Base-by-base conservation (phyloP, 2,329 filamentous ascomycete genomes). In the Cladosporium halotolerans region DNA sequence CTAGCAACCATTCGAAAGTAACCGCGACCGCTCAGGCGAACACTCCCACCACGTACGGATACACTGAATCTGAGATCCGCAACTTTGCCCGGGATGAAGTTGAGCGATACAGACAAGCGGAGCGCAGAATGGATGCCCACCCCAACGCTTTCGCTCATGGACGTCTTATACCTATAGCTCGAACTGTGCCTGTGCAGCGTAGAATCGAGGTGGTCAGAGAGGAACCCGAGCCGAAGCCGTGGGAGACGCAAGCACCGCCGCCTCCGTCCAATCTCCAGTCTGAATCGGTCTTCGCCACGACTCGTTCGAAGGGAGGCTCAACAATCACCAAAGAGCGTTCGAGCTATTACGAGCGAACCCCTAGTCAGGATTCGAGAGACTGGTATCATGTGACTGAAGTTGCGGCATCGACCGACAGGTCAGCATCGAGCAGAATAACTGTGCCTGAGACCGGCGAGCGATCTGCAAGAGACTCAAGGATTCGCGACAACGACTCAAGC, bases 81-180 rank as follows among this genome's bases (percentile, higher is more conserved):
- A 59, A 54, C 40, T 62, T 69, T 38, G 66, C 66, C 32, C 58
- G 66, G 28, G 65, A 70, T 32, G 67, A 70, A 44, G 58, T 70
- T 38, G 60, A 61, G 19, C 60, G 60, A 9, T 70, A 67, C 51
- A 61, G 66, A 14, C 60, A 63, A 48, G 63, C 62, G 6, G 67
- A 69, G 57, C 61, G 66, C n/a, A 64, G 58, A 52, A 52, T 70
- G 39, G 62, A 67, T 34, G 57, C 58, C 14, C 66, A 69, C 53
- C 55, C 57, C 3, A 55, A 60, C 23, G 51, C 63, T 7, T 70
- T 63, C 38, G 61, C 62, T 31, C 64, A 68, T 58, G 65, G 66
- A 9, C 57, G 57, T 9, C 55, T 67, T 59, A 56, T 63, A n/a
- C 60, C 58, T 6, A 52, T 63, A 8, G 55, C 59, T 40, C 55